phyloP scores from a whole-genome alignment of 257 asterid species.

The Euphrasia confusa region DNA sequence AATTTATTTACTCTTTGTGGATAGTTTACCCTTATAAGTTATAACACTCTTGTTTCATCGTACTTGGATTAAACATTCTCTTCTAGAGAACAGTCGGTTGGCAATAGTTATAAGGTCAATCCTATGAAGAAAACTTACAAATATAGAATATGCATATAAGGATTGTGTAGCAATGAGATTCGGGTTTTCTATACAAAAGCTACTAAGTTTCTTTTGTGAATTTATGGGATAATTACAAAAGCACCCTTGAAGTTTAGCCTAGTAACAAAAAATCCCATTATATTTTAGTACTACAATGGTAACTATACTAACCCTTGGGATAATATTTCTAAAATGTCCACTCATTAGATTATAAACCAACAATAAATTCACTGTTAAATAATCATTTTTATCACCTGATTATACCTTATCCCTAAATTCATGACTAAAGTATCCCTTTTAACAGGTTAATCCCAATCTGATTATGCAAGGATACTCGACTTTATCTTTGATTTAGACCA shows the following conservation, averaged over 20 bases:
- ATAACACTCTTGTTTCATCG: constrained; percentile 2
- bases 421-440: no score
- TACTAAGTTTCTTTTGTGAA: background rate
- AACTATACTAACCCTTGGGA: no score
- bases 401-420: no score
- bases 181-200: constrained; percentile 4
- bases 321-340: no score
- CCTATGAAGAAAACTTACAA: constrained; percentile 1
- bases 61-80: constrained; percentile 14
- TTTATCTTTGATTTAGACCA: no score
- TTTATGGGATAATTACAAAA: constrained; percentile 6
- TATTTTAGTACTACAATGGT: no score
- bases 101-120: constrained; percentile 12
- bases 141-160: background rate
- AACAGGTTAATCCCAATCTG: no score
- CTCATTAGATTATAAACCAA: no score
- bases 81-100: background rate
- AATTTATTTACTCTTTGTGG: constrained; percentile 1
- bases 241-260: background rate
- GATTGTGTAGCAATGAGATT: constrained; percentile 1
- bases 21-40: background rate
- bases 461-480: no score
- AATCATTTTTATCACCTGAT: no score
- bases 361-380: no score
- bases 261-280: background rate